phyloP scores from a whole-genome alignment of 306 rosid genomes.

The Prunus padus region DNA sequence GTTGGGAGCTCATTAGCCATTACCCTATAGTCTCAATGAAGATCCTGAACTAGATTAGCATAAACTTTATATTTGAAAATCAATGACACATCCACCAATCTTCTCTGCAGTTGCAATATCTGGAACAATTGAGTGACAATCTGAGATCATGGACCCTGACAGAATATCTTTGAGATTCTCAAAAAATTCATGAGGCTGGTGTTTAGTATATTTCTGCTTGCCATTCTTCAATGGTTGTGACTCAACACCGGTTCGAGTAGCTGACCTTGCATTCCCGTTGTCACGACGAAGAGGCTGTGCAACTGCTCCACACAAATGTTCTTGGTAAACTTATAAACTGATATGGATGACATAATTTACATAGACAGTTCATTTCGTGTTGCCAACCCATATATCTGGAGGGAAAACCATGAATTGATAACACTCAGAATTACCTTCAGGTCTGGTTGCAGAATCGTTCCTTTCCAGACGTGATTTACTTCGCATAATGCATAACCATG shows the following conservation, averaged over 20 bases:
- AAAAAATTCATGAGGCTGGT: conserved; percentile 40
- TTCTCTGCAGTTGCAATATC: conserved; percentile 59
- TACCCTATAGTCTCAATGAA: background rate
- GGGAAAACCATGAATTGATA: background rate
- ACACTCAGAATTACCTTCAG: conserved; percentile 41
- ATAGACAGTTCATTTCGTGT: background rate
- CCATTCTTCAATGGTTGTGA: conserved; percentile 22
- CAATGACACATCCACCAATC: conserved; percentile 59
- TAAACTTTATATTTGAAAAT: conserved; percentile 52
- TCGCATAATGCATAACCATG: conserved; percentile 76
- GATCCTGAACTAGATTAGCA: conserved; percentile 3
- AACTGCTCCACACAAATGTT: conserved; percentile 25
- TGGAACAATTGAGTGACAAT: conserved; percentile 32
- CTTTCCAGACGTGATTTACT: conserved; percentile 36
- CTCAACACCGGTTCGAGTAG: conserved; percentile 29
- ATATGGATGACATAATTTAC: background rate
- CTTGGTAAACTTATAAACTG: background rate
- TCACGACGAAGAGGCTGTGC: conserved; percentile 23
- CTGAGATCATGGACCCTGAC: conserved; percentile 36
- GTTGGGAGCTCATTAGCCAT: conserved; percentile 14
- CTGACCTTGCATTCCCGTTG: conserved; percentile 31
- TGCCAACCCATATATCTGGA: background rate
- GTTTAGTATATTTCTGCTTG: conserved; percentile 22
- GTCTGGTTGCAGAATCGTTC: conserved; percentile 32
- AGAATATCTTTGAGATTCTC: conserved; percentile 44